Evolutionary conservation across 2,329 filamentous ascomycete species (phyloP), one percentile per base, ranked within the genome.

Genomic region (Talaromyces islandicus): DNA sequence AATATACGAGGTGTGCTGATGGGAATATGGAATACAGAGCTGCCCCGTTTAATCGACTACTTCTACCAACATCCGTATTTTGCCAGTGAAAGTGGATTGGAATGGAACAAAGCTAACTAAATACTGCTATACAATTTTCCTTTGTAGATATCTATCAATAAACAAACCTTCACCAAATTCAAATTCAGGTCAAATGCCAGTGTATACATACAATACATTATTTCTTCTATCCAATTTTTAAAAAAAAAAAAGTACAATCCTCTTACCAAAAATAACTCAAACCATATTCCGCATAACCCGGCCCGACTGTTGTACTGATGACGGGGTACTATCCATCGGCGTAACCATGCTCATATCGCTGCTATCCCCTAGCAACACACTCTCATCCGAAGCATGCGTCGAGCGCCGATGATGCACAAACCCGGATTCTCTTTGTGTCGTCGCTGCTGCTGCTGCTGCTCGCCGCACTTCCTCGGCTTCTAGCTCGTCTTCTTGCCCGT

Each of bases 1-100:
- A n/a, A 30, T 32, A 27, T n/a, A 52, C 52, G 19, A 7, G 25
- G 11, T 21, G 30, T 7, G 29, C n/a, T 41, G 19, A 46, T 24
- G 7, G 5, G 17, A 46, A 21, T 56, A 19, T 14, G 24, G 1
- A 35, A 24, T 48, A 55, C 50, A 64, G 62, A 64, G 57, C n/a
- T 64, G 62, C 62, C 62, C 62, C 9, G 60, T 60, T 24, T 64
- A 62, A 56, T 21, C 3, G 1, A 11, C 9, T n/a, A 10, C 25
- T 21, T 29, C 54, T 10, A 50, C 35, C 7, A 7, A 25, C 7
- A 50, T 21, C 6, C 10, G 53, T 29, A 21, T 29, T 24, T n/a
- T 24, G 30, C 38, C 10, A 17, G 7, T 4, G 27, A 27, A 24
- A 11, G 4, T 19, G 10, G 17, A 27, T 48, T 19, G 7, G 38